These are phyloP conservation scores for Acarospora socialis DNA, from an alignment of 2,329 filamentous ascomycete genomes.

Conservation along the genomic window DNA sequence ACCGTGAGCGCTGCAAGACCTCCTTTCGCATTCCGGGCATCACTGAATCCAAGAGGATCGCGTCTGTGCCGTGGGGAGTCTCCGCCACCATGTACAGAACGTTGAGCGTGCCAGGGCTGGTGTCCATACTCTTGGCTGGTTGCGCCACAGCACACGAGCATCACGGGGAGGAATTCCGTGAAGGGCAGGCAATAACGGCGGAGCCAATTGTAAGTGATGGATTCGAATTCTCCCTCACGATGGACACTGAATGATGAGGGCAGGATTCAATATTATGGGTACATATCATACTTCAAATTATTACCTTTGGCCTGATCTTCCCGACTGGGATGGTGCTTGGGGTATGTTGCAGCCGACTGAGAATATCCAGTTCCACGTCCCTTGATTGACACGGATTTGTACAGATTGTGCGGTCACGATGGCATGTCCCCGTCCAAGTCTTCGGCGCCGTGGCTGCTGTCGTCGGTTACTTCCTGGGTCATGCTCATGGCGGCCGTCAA, in stretches of 20 bases:
- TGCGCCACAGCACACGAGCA: conserved; percentile 35
- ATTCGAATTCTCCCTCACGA: conserved; percentile 9
- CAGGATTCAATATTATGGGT: conserved; percentile 77
- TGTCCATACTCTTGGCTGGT: conserved; percentile 17
- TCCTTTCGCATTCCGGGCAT: too few species aligned
- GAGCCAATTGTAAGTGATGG: conserved; percentile 54
- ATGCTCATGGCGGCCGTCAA: conserved; percentile 76
- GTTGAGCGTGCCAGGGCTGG: neutral
- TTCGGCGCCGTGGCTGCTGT: conserved; percentile 61
- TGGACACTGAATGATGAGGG: neutral
- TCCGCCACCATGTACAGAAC: too few species aligned
- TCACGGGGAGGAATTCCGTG: conserved; percentile 45
- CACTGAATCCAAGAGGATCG: too few species aligned
- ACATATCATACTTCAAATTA: conserved; percentile 77
- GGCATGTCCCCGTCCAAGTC: conserved; percentile 84
- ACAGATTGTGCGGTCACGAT: conserved; percentile 75
- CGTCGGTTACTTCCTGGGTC: conserved; percentile 79
- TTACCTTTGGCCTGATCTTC: conserved; percentile 84
- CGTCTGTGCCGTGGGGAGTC: too few species aligned
- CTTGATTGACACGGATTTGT: conserved; percentile 10
- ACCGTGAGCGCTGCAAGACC: too few species aligned
- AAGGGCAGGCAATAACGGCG: conserved; percentile 53
- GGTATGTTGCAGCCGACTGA: conserved; percentile 36
- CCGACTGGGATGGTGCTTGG: conserved; percentile 91
- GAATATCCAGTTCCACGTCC: conserved; percentile 4